Percentiles rank a stretch among this genome's conserved stretches.
Evolutionary conservation across 2,329 filamentous ascomycete genomes (phyloP).

Genomic region (Hymenoscyphus fraxineus): DNA sequence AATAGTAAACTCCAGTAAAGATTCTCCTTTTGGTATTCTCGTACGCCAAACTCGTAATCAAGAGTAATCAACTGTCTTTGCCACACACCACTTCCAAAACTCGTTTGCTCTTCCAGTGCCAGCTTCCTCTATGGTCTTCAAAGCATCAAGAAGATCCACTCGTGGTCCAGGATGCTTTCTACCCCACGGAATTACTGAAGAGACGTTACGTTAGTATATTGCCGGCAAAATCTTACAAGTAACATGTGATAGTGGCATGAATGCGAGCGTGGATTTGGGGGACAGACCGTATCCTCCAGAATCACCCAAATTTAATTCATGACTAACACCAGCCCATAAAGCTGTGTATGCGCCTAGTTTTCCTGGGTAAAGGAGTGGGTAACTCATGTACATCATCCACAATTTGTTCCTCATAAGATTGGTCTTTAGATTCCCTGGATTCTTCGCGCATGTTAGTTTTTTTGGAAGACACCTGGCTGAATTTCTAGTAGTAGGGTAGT

Average conservation of each 20-base stretch:
- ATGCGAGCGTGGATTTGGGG: neutral
- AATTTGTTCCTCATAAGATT: neutral
- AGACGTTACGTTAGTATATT: neutral
- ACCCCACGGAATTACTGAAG: neutral
- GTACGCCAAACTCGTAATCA: neutral
- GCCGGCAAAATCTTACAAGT: neutral
- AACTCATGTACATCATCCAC: slow-evolving; percentile 1
- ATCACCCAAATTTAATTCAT: neutral
- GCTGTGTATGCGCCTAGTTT: neutral
- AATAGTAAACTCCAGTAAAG: too few species aligned
- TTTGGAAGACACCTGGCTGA: neutral
- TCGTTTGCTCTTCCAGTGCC: neutral
- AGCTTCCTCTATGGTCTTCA: neutral
- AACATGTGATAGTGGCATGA: neutral
- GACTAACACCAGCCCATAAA: neutral
- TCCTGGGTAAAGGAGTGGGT: neutral
- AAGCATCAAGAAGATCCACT: neutral
- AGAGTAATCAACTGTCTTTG: neutral
- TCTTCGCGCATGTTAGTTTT: neutral
- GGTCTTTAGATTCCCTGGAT: neutral
- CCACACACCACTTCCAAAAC: neutral
- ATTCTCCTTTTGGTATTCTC: too few species aligned
- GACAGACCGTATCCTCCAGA: neutral
- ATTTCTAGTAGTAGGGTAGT: neutral
- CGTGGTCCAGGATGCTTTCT: neutral